Evolutionary conservation across 805 yeast species (phyloP).

Genomic region (Blastobotrys attinorum): DNA sequence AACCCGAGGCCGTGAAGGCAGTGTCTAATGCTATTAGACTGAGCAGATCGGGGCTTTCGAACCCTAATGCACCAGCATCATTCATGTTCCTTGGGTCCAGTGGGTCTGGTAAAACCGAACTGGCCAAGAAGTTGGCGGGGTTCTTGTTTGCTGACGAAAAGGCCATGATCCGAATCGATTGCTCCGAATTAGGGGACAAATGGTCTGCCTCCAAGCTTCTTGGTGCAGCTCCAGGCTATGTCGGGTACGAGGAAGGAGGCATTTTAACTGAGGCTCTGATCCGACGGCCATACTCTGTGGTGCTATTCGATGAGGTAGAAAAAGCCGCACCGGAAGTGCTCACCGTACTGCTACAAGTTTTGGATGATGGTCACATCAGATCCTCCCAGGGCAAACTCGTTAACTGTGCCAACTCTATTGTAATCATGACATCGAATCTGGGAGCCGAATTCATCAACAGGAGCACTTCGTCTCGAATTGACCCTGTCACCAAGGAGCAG

Average conservation of each 20-base stretch:
- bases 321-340: conserved; percentile 98
- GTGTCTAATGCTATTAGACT: conserved; percentile 93
- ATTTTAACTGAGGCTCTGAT: conserved; percentile 85
- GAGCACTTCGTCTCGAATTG: conserved; percentile 49
- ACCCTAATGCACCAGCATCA: conserved; percentile 94
- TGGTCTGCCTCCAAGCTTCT: conserved; percentile 90
- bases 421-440: conserved; percentile 94
- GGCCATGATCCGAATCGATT: conserved; percentile 95
- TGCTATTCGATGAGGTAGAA: conserved; percentile 94
- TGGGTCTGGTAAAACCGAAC: conserved; percentile 97
- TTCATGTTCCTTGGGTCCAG: conserved; percentile 91
- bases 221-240: conserved; percentile 96
- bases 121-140: conserved; percentile 94
- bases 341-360: conserved; percentile 81
- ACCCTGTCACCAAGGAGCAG: conserved; percentile 57
- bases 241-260: conserved; percentile 98
- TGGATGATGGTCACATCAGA: conserved; percentile 95
- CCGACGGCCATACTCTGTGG: conserved; percentile 92
- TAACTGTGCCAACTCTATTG: conserved; percentile 84
- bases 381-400: conserved; percentile 90
- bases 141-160: conserved; percentile 93
- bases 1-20: conserved; percentile 90
- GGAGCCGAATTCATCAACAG: conserved; percentile 87
- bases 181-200: conserved; percentile 93
- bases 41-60: conserved; percentile 88